These are phyloP conservation scores for Phascolomyces articulosus DNA, from an alignment of 371 early-diverging fungal species.

Conservation along the genomic window DNA sequence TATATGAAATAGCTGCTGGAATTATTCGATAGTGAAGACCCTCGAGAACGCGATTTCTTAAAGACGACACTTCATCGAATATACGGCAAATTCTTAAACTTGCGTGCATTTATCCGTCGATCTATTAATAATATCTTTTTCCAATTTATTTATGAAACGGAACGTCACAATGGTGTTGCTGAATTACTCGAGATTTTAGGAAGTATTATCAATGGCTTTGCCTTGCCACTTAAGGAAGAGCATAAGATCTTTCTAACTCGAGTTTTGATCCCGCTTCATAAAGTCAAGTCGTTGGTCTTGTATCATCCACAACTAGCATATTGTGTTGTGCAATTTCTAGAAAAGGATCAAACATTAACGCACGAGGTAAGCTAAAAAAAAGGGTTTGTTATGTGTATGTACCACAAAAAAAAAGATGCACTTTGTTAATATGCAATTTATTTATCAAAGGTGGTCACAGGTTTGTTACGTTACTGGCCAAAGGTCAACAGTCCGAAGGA, in stretches of 20 bases:
- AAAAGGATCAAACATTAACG: slow-evolving; percentile 91
- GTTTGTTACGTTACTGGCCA: slow-evolving; percentile 95
- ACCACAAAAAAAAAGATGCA: background rate
- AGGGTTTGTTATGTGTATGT: no score
- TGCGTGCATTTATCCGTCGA: slow-evolving; percentile 95
- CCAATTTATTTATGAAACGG: slow-evolving; percentile 95
- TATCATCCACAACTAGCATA: slow-evolving; percentile 97
- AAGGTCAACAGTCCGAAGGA: slow-evolving; percentile 98
- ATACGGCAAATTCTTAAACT: slow-evolving; percentile 95
- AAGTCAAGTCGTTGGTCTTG: slow-evolving; percentile 87
- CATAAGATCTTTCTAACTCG: slow-evolving; percentile 92
- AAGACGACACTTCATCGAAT: slow-evolving; percentile 97
- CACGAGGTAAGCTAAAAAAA: slow-evolving; percentile 53
- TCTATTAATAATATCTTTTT: slow-evolving; percentile 98
- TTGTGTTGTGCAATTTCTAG: slow-evolving; percentile 96
- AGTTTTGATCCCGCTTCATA: slow-evolving; percentile 95
- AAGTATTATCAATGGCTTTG: slow-evolving; percentile 98
- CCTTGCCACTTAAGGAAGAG: slow-evolving; percentile 95
- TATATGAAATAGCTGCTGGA: slow-evolving; percentile 88
- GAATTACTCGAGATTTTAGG: slow-evolving; percentile 96
- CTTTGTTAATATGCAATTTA: background rate
- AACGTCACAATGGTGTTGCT: slow-evolving; percentile 96
- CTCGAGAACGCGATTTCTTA: slow-evolving; percentile 95
- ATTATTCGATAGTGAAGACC: slow-evolving; percentile 97
- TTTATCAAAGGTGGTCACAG: slow-evolving; percentile 63